phyloP scores from a whole-genome alignment of 345 rosid species.

The Turritis glabra region DNA sequence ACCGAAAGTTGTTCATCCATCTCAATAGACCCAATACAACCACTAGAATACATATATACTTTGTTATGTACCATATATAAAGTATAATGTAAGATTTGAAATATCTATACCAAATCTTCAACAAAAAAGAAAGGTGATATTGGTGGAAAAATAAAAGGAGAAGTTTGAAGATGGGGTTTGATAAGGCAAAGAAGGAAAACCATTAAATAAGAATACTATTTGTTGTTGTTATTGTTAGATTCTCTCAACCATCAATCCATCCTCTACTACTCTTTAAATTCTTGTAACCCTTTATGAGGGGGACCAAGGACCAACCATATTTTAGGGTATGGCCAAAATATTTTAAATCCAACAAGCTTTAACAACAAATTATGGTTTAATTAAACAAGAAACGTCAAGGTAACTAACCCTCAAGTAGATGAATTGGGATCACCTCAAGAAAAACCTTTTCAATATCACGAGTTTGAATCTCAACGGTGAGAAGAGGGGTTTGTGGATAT shows the following conservation, averaged over 20 bases:
- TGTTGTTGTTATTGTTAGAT: constrained; percentile 40
- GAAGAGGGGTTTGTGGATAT: too few relatives aligned
- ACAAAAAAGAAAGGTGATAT: constrained; percentile 27
- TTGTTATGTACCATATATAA: constrained; percentile 27
- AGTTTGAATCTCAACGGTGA: neutral
- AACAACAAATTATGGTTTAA: constrained; percentile 31
- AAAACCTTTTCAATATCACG: neutral
- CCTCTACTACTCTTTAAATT: constrained; percentile 40
- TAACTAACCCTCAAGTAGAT: neutral
- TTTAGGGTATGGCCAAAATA: constrained; percentile 39
- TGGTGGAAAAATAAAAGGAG: constrained; percentile 38
- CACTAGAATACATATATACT: constrained; percentile 31
- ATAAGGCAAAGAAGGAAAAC: constrained; percentile 44
- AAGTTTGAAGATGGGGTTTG: constrained; percentile 41
- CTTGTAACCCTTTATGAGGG: constrained; percentile 37
- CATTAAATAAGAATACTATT: constrained; percentile 38
- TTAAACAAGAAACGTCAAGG: constrained; percentile 22
- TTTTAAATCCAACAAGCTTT: constrained; percentile 26
- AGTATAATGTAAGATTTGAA: constrained; percentile 34
- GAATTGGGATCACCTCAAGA: neutral
- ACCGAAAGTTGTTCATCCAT: neutral
- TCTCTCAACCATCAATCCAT: constrained; percentile 38
- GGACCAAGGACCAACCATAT: constrained; percentile 43
- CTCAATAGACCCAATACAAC: constrained; percentile 24
- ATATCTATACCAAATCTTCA: constrained; percentile 36